Base-by-base conservation (phyloP, 495 filamentous ascomycete species). In the Tuber indicum region DNA sequence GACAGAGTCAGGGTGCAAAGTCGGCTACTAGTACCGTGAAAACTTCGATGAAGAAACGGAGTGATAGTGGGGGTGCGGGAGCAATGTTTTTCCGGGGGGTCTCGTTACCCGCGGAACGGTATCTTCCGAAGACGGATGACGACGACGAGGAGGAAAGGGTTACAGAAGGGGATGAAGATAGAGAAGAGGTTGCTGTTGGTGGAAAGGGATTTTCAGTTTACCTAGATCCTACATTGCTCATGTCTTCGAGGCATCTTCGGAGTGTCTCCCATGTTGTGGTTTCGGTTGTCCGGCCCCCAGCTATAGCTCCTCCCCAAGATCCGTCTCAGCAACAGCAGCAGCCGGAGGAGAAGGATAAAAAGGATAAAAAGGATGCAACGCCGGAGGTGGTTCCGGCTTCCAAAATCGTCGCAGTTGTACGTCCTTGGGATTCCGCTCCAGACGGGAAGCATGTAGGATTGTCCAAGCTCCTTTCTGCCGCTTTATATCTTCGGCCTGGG, bases 371-470 rank as follows among this genome's bases (percentile, higher is more conserved):
- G 21, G 75, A 79, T 21, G 41, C 79, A 3, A 26, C 77, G 8
- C 72, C 75, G 8, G 82, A 81, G 21, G 62, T 75, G 14, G 71
- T 76, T 0, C 75, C 91, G 9, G 86, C 92, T 0, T 86, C 88
- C 2, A 96, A 90, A 78, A 84, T 98, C 7, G 88, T 98, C 26
- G 94, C 94, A 42, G 90, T 88, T 72, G 81, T 97, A 7, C 83
- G 88, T 71, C 84, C 88, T 1, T 99, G 96, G 96, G 89, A 94
- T 47, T 92, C 96, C 81, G 92, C 94, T 0, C 94, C 95, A 5
- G 92, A 96, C 81, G 89, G 88, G 42, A 89, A 90, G 72, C 93
- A 95, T 75, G 88, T 88, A 76, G 92, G 91, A 26, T 87, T 98
- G 45, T 98, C 96, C 19, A 88, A 90, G 2, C 82, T 90, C 5